Evolutionary conservation across 495 filamentous ascomycete species (phyloP).

Genomic region (Xylaria venustula): DNA sequence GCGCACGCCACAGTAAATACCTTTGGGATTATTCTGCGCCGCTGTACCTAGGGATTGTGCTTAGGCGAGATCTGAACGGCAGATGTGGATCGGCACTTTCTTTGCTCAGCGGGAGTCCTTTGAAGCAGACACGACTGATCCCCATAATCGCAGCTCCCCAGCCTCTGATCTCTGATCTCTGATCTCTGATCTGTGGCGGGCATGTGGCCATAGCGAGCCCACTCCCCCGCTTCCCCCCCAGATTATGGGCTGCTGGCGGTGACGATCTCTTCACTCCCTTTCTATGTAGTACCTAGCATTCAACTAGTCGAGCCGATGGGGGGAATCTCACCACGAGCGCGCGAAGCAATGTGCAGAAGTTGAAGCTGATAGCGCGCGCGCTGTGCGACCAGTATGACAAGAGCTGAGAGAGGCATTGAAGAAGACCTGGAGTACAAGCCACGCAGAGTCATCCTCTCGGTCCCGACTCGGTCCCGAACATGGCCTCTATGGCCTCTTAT

Average conservation of each 20-base stretch:
- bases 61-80: constrained; percentile 13
- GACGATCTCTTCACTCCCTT: not conserved
- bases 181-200: not conserved
- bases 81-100: constrained; percentile 10
- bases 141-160: not conserved
- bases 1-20: constrained; percentile 3
- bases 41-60: not conserved
- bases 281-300: too few relatives aligned
- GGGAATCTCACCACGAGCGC: too few relatives aligned
- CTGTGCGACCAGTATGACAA: not conserved
- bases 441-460: constrained; percentile 1
- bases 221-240: not conserved
- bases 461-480: constrained; percentile 15
- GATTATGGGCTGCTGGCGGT: not conserved
- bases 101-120: not conserved
- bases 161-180: not conserved
- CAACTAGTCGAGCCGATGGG: too few relatives aligned
- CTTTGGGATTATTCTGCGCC: constrained; percentile 7
- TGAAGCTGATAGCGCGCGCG: not conserved
- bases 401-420: not conserved
- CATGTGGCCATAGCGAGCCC: not conserved
- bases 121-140: not conserved
- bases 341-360: not conserved
- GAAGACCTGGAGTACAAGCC: not conserved
- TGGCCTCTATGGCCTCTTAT: too few relatives aligned